Conservation (phyloP, 805 yeast genomes). For the Nakazawaea populi region DNA sequence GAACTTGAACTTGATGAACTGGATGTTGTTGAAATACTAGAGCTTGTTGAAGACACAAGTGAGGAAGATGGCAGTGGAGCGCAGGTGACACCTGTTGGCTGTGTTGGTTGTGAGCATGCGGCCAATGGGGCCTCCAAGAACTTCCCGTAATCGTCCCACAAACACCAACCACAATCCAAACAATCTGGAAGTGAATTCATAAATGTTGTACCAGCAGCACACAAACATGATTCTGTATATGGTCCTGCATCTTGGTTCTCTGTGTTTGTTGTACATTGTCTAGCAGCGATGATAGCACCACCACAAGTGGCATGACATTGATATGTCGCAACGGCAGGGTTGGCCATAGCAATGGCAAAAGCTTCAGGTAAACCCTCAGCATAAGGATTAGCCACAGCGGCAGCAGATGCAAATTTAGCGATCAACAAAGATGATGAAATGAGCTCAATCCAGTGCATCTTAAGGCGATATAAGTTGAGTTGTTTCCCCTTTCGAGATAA, state of each 20-base stretch:
- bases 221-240: slow-evolving; percentile 18
- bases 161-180: slow-evolving; percentile 33
- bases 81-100: slow-evolving; percentile 28
- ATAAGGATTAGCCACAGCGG: not conserved
- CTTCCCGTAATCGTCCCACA: slow-evolving; percentile 26
- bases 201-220: slow-evolving; percentile 17
- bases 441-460: not conserved
- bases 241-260: slow-evolving; percentile 18
- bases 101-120: slow-evolving; percentile 21
- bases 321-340: slow-evolving; percentile 20
- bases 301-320: slow-evolving; percentile 29
- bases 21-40: too few species aligned
- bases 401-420: not conserved
- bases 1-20: slow-evolving; percentile 3
- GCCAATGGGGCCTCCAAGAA: slow-evolving; percentile 23
- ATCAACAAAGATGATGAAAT: not conserved
- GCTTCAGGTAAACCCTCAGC: slow-evolving; percentile 15
- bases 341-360: slow-evolving; percentile 18
- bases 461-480: too few species aligned
- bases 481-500: too few species aligned
- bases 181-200: slow-evolving; percentile 19
- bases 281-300: slow-evolving; percentile 25
- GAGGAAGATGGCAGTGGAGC: slow-evolving; percentile 3
- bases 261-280: slow-evolving; percentile 20
- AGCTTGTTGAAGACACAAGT: too few species aligned